Conservation (phyloP, 768 basidiomycete genomes). For the Lentinula boryana region DNA sequence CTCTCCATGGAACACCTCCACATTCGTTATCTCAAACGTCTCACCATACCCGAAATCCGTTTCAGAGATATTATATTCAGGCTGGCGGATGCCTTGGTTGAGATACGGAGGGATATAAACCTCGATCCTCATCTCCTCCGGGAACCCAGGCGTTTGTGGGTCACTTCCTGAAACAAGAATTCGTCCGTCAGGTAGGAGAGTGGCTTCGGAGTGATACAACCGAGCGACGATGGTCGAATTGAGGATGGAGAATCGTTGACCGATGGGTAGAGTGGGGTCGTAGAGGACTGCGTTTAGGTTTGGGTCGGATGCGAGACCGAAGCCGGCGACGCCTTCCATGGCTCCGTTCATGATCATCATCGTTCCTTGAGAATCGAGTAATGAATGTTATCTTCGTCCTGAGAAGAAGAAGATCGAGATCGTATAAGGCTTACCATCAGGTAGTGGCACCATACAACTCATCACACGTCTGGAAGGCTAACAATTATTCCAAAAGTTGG, state of each 20-base stretch:
- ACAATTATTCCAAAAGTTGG: not conserved
- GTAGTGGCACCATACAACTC: constrained; percentile 60
- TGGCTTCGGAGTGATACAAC: constrained; percentile 66
- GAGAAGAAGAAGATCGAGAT: constrained; percentile 24
- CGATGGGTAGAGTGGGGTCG: constrained; percentile 54
- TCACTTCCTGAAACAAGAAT: constrained; percentile 76
- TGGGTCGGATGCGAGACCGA: constrained; percentile 61
- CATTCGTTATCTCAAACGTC: constrained; percentile 44
- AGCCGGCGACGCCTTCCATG: constrained; percentile 63
- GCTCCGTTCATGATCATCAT: constrained; percentile 76
- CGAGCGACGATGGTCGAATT: constrained; percentile 66
- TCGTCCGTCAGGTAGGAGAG: constrained; percentile 68
- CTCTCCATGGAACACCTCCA: constrained; percentile 37
- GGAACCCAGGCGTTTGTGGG: constrained; percentile 54
- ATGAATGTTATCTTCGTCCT: not conserved
- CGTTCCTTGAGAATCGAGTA: constrained; percentile 35
- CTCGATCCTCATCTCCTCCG: constrained; percentile 77
- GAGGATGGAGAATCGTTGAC: constrained; percentile 61
- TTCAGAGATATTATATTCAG: constrained; percentile 48
- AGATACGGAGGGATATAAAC: constrained; percentile 89
- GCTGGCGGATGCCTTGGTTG: constrained; percentile 54
- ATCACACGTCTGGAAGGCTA: constrained; percentile 72
- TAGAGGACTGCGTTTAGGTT: constrained; percentile 64
- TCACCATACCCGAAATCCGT: constrained; percentile 62
- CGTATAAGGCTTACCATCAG: constrained; percentile 30